These are phyloP conservation scores for Globisporangium parvum DNA, from an alignment of 352 stramenopile species.

Conservation along the genomic window DNA sequence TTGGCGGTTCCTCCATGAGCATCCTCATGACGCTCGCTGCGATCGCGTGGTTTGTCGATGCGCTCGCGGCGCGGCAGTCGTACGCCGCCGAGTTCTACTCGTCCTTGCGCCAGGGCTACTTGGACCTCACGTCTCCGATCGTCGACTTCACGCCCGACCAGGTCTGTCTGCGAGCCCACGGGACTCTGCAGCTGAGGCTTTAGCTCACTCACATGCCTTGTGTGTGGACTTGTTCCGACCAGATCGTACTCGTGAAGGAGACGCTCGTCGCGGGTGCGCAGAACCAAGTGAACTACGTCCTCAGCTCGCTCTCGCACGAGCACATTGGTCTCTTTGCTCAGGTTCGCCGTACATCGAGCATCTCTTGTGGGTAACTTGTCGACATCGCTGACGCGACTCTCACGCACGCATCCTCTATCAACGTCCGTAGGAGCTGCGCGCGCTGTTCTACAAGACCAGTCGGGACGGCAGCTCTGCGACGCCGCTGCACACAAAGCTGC, in stretches of 20 bases:
- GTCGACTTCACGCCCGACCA: constrained; percentile 84
- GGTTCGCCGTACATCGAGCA: constrained; percentile 17
- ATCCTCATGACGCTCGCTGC: constrained; percentile 55
- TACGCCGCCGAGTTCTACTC: constrained; percentile 84
- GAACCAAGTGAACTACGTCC: constrained; percentile 84
- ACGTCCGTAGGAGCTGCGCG: constrained; percentile 52
- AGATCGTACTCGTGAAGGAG: constrained; percentile 79
- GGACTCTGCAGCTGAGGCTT: neutral
- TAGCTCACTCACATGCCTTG: neutral
- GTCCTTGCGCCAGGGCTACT: constrained; percentile 73
- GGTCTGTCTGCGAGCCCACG: constrained; percentile 18
- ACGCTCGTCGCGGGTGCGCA: constrained; percentile 65
- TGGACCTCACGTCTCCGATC: constrained; percentile 72
- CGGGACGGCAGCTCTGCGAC: constrained; percentile 33
- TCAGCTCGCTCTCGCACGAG: constrained; percentile 68
- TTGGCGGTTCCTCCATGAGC: constrained; percentile 52
- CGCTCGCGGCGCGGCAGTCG: constrained; percentile 68
- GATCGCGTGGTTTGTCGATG: constrained; percentile 60
- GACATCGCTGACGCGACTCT: neutral
- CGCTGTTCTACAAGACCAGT: constrained; percentile 66
- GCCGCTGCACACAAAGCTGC: constrained; percentile 68
- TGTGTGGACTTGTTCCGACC: neutral
- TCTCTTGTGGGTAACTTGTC: neutral
- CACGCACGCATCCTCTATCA: neutral
- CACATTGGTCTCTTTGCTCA: constrained; percentile 73